Conservation (phyloP, 108 stramenopile species). For the Schizochytrium sp. region DNA sequence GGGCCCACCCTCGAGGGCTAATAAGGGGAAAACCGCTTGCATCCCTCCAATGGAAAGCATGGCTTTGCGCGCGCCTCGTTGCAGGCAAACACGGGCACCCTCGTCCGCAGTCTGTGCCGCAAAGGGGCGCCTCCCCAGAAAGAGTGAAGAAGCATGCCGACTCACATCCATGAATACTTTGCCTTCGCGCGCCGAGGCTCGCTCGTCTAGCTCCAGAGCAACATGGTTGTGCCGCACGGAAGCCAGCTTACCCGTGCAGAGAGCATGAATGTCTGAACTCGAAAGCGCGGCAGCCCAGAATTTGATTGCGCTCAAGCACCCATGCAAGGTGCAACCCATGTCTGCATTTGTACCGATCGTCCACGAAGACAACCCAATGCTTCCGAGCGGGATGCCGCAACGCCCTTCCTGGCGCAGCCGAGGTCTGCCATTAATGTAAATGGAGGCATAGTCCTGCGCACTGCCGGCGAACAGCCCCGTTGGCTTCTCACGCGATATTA, state of each 20-base stretch:
- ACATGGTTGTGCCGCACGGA: neutral
- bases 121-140: neutral
- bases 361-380: neutral
- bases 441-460: neutral
- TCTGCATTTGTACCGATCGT: neutral
- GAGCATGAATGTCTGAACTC: neutral
- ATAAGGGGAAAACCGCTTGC: neutral
- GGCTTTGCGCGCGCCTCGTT: neutral
- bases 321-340: neutral
- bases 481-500: neutral
- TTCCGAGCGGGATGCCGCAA: neutral
- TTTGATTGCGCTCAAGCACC: neutral
- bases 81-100: neutral
- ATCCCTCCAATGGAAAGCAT: neutral
- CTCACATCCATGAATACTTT: neutral
- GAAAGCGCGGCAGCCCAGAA: constrained; percentile 2
- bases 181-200: neutral
- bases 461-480: neutral
- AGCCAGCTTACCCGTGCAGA: neutral
- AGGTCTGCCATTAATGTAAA: neutral
- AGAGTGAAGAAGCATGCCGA: neutral
- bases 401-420: neutral
- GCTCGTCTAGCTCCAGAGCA: neutral
- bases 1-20: neutral
- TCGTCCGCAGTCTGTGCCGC: neutral